A percentile compares a stretch with the other conserved stretches of the same genome.
Evolutionary conservation across 345 rosid species (phyloP).

Genomic region (Arabis hirsuta): DNA sequence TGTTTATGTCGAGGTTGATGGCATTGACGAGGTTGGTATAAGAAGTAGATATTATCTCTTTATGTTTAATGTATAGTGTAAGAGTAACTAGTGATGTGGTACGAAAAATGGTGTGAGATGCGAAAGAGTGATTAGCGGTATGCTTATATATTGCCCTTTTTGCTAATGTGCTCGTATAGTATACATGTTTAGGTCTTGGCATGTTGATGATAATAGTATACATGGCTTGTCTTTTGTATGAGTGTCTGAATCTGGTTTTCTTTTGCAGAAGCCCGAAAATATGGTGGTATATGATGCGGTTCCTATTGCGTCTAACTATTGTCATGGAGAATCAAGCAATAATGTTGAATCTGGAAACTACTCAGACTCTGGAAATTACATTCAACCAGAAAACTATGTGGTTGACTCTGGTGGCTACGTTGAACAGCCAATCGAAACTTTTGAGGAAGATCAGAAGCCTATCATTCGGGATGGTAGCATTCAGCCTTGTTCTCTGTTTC

Average conservation of each 20-base stretch:
- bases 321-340: slow-evolving; percentile 68
- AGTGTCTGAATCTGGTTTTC: slow-evolving; percentile 4
- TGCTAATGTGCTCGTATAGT: neutral
- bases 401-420: slow-evolving; percentile 44
- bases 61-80: slow-evolving; percentile 9
- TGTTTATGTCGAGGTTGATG: slow-evolving; percentile 64
- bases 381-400: slow-evolving; percentile 31
- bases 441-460: slow-evolving; percentile 64
- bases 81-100: neutral
- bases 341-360: slow-evolving; percentile 47
- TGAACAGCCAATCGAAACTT: slow-evolving; percentile 45
- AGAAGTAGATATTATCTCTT: neutral
- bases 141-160: neutral
- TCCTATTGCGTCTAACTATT: slow-evolving; percentile 46
- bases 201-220: neutral
- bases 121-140: neutral
- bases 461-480: slow-evolving; percentile 46
- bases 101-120: neutral
- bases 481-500: slow-evolving; percentile 46
- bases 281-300: slow-evolving; percentile 52
- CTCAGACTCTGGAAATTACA: slow-evolving; percentile 36
- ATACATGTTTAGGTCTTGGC: slow-evolving; percentile 12
- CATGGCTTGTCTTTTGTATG: slow-evolving; percentile 1
- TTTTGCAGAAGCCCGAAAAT: slow-evolving; percentile 55
- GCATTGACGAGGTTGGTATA: slow-evolving; percentile 64